A percentile compares a stretch with the other conserved stretches of the same genome.
phyloP scores from a whole-genome alignment of 345 rosid species.

The Hibiscus mutabilis region DNA sequence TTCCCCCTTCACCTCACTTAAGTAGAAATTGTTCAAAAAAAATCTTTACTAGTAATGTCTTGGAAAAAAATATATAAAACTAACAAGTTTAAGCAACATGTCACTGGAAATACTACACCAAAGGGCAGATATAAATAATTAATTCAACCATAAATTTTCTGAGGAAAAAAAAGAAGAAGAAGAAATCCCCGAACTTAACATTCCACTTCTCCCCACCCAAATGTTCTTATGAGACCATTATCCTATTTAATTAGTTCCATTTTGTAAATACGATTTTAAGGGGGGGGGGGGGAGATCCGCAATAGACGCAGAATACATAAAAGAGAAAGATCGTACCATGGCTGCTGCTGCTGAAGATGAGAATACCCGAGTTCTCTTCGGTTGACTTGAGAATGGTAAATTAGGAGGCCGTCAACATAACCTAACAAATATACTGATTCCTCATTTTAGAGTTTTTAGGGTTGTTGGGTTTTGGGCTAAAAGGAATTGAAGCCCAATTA shows the following conservation, averaged over 20 bases:
- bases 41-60: no score
- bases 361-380: background rate
- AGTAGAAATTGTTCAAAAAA: no score
- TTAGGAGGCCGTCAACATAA: background rate
- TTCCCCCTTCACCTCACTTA: no score
- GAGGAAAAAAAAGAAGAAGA: background rate
- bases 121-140: background rate
- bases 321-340: background rate
- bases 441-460: no score
- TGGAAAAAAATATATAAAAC: no score
- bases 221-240: background rate
- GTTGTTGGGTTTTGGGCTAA: background rate
- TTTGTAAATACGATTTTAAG: no score
- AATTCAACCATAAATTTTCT: background rate
- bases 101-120: no score
- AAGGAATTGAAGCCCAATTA: background rate
- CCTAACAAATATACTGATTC: background rate
- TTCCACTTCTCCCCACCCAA: background rate
- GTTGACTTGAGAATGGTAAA: background rate
- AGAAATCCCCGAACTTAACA: background rate
- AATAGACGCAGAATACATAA: no score
- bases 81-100: no score
- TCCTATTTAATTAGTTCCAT: no score
- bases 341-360: background rate
- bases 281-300: no score